Conservation (phyloP, 257 asterid species). For the Scutellaria baicalensis region DNA sequence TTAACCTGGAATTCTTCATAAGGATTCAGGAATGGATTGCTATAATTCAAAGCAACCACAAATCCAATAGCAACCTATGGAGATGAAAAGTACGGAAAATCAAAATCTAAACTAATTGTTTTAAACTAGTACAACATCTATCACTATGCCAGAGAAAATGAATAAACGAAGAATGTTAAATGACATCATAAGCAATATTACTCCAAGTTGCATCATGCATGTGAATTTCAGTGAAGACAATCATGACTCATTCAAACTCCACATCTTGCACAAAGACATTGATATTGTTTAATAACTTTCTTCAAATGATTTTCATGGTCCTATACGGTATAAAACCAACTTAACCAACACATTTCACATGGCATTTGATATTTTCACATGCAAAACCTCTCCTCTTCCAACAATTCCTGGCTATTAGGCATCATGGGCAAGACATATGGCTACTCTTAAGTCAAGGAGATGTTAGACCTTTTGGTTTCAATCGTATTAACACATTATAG, state of each 20-base stretch:
- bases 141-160: background rate
- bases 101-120: background rate
- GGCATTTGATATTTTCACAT: constrained; percentile 28
- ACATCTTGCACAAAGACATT: background rate
- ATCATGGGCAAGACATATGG: background rate
- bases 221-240: background rate
- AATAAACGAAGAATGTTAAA: background rate
- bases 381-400: constrained; percentile 18
- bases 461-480: background rate
- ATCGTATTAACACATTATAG: background rate
- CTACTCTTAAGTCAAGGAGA: background rate
- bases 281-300: background rate
- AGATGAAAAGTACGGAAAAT: background rate
- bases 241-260: background rate
- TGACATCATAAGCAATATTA: background rate
- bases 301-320: background rate
- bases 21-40: constrained; percentile 82
- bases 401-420: background rate
- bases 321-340: background rate
- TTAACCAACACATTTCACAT: background rate
- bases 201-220: background rate
- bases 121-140: background rate
- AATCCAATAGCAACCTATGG: constrained; percentile 79
- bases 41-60: constrained; percentile 84
- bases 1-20: constrained; percentile 96